Base-by-base conservation (phyloP, 148 eudicot genomes). In the Heliamphora exappendiculata region DNA sequence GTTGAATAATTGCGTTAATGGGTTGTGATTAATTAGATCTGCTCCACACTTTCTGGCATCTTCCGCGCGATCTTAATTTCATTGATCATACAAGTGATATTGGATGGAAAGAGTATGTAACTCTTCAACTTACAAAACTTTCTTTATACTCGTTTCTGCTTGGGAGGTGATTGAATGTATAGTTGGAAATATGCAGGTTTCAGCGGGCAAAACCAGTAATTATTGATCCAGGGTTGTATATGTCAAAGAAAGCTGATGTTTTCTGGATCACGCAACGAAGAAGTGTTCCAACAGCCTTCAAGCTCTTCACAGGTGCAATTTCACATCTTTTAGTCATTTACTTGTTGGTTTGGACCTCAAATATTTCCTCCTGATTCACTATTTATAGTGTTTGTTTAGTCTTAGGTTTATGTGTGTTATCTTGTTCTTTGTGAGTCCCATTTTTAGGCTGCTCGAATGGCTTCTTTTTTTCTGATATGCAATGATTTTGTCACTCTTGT, bases 41-140 rank as follows among this genome's bases (percentile, higher is more conserved):
- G 76, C 81, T 93, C 39, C 70, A 82, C 79, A 81, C 90, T 63
- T 93, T 93, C 62, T 83, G 88, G 7, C 78, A 82, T 55, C 81
- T 93, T 54, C 86, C 89, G 31, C 88, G 92, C 45, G 89, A 85
- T 37, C 78, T 85, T 82, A 93, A 89, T 81, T 93, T 93, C 74
- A 79, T 93, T 11, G 98, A 89, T 74, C 96, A 93, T 74, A 84
- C 96, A 8, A 81, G 93, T 80, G 71, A 69, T 66, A 82, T 93
- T 34, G 98, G 93, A 17, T 93, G 98, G 98, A 93, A 93, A 75
- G 91, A 70, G 98, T 93, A 87, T 76, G 90, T 75, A n/a, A 58
- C 11, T 3, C 39, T 72, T 22, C 37, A 13, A 20, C 68, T 64
- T 34, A 5, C 6, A 13, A 39, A 70, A 53, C 22, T 65, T 81